Conservation (phyloP, 441 rosid species). For the Aleurites moluccanus region DNA sequence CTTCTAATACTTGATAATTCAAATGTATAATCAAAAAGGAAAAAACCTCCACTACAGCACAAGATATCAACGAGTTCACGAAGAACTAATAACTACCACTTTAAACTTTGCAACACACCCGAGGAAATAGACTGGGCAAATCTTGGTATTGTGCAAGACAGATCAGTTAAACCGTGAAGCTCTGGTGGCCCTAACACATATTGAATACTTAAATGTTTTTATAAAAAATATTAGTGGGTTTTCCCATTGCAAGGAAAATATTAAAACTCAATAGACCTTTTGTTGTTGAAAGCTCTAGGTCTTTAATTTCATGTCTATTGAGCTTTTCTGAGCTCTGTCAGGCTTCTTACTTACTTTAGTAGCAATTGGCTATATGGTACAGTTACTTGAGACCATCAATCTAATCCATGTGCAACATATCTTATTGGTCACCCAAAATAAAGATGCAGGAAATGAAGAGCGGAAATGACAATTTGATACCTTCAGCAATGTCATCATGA, state of each 20-base stretch:
- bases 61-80: not conserved
- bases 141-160: conserved; percentile 11
- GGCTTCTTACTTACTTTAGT: not conserved
- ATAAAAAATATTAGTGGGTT: not conserved
- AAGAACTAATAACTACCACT: not conserved
- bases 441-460: conserved; percentile 11
- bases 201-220: not conserved
- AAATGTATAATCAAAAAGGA: not conserved
- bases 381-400: conserved; percentile 12
- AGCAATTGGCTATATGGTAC: not conserved
- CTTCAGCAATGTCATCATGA: conserved; percentile 88
- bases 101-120: not conserved
- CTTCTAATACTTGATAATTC: no score
- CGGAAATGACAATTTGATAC: conserved; percentile 33
- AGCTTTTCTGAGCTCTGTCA: conserved; percentile 9
- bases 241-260: not conserved
- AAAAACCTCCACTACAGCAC: not conserved
- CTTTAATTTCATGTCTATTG: not conserved
- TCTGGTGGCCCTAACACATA: no score
- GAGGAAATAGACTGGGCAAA: not conserved
- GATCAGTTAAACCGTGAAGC: not conserved
- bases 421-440: conserved; percentile 2
- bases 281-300: not conserved
- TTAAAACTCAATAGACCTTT: not conserved
- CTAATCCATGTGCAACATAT: not conserved